Evolutionary conservation across 2,329 filamentous ascomycete genomes (phyloP).

Genomic region (Claviceps fusiformis): DNA sequence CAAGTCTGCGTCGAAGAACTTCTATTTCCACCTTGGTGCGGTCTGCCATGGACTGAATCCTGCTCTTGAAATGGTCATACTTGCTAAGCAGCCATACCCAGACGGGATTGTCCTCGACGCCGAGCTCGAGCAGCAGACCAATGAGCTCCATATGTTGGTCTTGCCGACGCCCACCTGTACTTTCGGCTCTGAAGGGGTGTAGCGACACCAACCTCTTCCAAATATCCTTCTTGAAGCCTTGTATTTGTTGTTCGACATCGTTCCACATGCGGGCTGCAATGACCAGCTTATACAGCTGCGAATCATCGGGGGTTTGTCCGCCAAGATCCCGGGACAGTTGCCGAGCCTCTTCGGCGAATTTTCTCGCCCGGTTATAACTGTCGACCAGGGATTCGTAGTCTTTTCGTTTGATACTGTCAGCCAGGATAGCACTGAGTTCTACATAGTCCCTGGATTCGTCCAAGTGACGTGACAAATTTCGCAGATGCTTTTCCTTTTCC

Average conservation of each 20-base stretch:
- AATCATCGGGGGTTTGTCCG: constrained; percentile 51
- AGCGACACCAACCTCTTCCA: constrained; percentile 69
- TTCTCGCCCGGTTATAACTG: constrained; percentile 72
- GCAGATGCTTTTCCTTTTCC: constrained; percentile 80
- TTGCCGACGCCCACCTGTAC: constrained; percentile 41
- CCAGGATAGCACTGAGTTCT: constrained; percentile 62
- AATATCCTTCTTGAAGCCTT: constrained; percentile 74
- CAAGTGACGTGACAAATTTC: constrained; percentile 60
- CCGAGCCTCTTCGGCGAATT: constrained; percentile 66
- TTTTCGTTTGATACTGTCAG: constrained; percentile 76
- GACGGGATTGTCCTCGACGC: constrained; percentile 90
- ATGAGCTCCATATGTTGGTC: constrained; percentile 89
- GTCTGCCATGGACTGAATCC: constrained; percentile 67
- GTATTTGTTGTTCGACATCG: constrained; percentile 78
- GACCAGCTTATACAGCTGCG: constrained; percentile 73
- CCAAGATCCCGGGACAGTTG: constrained; percentile 46
- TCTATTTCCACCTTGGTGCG: constrained; percentile 88
- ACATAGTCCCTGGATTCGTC: constrained; percentile 72
- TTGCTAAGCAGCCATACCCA: constrained; percentile 90
- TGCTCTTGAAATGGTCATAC: constrained; percentile 78
- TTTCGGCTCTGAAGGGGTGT: constrained; percentile 41
- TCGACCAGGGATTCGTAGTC: constrained; percentile 83
- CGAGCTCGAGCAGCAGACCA: constrained; percentile 75
- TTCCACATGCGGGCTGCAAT: constrained; percentile 90
- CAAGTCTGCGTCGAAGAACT: constrained; percentile 69